A percentile compares a stretch with the other conserved stretches of the same genome.
Conservation (phyloP, 2,329 filamentous ascomycete species). For the Fusarium nelsonii region DNA sequence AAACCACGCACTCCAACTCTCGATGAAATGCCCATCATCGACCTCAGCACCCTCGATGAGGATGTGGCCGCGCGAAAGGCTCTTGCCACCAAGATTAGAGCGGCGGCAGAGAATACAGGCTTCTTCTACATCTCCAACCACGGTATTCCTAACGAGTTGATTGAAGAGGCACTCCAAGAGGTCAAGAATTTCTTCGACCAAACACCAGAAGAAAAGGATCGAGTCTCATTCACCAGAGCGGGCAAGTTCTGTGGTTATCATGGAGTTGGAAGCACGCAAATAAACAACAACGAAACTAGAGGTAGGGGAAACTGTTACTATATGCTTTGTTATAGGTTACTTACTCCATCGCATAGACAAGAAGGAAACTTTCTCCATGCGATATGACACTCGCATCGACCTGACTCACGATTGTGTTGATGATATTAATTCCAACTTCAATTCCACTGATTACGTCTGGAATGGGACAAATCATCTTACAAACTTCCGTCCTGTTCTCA, state of each 20-base stretch:
- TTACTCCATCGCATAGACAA: neutral
- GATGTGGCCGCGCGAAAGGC: neutral
- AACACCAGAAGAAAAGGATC: neutral
- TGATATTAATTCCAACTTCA: slow-evolving; percentile 15
- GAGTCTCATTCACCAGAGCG: slow-evolving; percentile 8
- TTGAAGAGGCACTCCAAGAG: neutral
- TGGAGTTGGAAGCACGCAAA: slow-evolving; percentile 9
- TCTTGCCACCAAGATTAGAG: neutral
- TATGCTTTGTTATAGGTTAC: rapidly evolving
- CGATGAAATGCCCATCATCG: slow-evolving; percentile 14
- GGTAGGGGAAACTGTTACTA: neutral
- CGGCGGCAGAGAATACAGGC: neutral
- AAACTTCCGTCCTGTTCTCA: neutral
- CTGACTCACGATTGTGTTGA: neutral
- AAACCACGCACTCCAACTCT: slow-evolving; percentile 13
- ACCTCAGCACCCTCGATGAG: neutral
- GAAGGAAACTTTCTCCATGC: slow-evolving; percentile 20
- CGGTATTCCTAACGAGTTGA: neutral
- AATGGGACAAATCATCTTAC: slow-evolving; percentile 5
- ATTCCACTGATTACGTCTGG: slow-evolving; percentile 15
- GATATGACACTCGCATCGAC: slow-evolving; percentile 20
- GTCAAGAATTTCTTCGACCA: slow-evolving; percentile 1
- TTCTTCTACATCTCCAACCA: slow-evolving; percentile 14
- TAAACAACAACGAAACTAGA: slow-evolving; percentile 14
- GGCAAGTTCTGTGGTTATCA: slow-evolving; percentile 25